phyloP scores from a whole-genome alignment of 2,329 filamentous ascomycete genomes.

The Arthrinium phaeospermum region DNA sequence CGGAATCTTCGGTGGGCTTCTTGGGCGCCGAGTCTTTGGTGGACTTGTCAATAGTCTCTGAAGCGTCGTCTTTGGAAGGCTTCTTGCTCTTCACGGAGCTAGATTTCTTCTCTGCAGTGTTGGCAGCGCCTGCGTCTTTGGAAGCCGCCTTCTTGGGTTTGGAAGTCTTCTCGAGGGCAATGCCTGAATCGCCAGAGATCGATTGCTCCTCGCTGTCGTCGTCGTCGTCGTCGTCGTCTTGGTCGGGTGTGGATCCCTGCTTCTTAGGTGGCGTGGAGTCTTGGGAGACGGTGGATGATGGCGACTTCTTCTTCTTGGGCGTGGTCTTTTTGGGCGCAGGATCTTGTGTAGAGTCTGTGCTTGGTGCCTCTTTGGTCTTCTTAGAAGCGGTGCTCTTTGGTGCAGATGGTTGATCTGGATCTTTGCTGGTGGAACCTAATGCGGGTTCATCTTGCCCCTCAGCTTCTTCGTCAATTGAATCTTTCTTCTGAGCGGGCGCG shows the following conservation, averaged over 20 bases:
- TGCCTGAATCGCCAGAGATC: neutral
- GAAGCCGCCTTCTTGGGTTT: neutral
- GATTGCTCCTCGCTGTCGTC: neutral
- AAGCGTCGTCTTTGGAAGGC: neutral
- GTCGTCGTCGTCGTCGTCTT: neutral
- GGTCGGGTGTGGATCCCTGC: neutral
- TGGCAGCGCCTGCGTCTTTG: neutral
- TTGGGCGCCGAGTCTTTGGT: neutral
- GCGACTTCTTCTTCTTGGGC: conserved; percentile 3
- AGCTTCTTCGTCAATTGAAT: neutral
- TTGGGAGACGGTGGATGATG: neutral
- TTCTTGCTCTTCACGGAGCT: conserved; percentile 5
- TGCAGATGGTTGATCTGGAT: conserved; percentile 4
- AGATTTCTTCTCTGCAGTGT: neutral
- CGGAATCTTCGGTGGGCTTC: neutral
- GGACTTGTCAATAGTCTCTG: neutral
- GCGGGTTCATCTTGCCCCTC: neutral
- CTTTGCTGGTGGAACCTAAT: conserved; percentile 10
- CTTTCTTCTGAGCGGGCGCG: neutral
- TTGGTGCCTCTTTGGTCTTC: neutral
- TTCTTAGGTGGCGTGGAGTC: neutral
- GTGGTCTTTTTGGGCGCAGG: neutral
- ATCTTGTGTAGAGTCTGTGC: neutral
- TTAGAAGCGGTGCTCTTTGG: neutral
- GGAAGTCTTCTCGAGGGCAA: neutral